Conservation (phyloP, 1,284 basidiomycete genomes). For the Phylloporus sp. region DNA sequence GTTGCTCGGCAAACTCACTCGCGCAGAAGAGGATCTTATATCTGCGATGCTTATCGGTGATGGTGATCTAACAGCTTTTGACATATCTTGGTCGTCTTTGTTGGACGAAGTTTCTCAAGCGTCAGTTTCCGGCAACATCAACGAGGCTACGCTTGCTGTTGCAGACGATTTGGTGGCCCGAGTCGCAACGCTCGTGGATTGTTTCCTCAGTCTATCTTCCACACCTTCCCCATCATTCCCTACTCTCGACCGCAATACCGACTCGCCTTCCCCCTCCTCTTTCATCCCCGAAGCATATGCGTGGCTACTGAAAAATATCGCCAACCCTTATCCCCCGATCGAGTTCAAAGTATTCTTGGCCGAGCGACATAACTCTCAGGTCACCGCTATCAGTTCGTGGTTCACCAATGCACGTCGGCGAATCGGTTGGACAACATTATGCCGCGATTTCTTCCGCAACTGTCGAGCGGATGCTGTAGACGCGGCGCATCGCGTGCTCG, state of each 20-base stretch:
- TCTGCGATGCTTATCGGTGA: not conserved
- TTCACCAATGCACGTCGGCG: slow-evolving; percentile 53
- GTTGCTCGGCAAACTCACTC: too few relatives aligned
- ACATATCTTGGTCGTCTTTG: not conserved
- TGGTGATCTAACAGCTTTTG: not conserved
- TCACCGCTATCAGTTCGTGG: slow-evolving; percentile 32
- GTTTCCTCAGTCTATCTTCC: too few relatives aligned
- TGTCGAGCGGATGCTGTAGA: slow-evolving; percentile 46
- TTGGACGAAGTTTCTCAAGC: too few relatives aligned
- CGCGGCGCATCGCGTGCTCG: slow-evolving; percentile 42
- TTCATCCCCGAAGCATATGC: not conserved
- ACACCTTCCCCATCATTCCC: too few relatives aligned
- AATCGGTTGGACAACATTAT: slow-evolving; percentile 57
- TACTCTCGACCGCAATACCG: too few relatives aligned
- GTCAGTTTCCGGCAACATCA: too few relatives aligned
- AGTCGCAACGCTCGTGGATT: too few relatives aligned
- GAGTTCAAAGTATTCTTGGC: not conserved
- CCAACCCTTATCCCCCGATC: not conserved
- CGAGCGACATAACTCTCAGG: not conserved
- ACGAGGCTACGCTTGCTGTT: too few relatives aligned
- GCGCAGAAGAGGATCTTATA: not conserved
- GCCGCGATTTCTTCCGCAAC: slow-evolving; percentile 45
- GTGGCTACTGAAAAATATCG: not conserved
- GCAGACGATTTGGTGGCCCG: too few relatives aligned
- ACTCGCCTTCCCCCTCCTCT: not conserved